phyloP scores from a whole-genome alignment of 148 eudicot genomes.

The Vaccinium darrowii region DNA sequence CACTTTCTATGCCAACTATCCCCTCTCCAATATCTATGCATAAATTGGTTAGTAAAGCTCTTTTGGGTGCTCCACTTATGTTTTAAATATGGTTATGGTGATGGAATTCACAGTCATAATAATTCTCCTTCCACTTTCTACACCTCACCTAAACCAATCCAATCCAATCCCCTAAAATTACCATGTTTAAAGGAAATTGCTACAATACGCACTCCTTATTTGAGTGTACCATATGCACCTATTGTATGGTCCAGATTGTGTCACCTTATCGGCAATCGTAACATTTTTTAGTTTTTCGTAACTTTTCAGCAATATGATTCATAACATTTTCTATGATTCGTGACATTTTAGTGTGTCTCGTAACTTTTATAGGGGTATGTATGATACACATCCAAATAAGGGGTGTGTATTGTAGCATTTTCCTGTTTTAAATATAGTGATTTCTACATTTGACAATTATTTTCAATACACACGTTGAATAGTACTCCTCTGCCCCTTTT shows the following conservation, averaged over 20 bases:
- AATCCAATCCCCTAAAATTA: neutral
- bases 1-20: conserved; percentile 16
- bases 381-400: no score
- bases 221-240: no score
- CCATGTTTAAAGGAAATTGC: no score
- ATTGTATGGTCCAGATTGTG: no score
- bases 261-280: no score
- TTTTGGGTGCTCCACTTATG: conserved; percentile 36
- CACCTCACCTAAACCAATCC: neutral
- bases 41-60: conserved; percentile 20
- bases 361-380: no score
- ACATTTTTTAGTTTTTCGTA: no score
- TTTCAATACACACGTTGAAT: neutral
- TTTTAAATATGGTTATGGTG: conserved; percentile 20
- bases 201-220: no score
- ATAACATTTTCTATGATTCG: no score
- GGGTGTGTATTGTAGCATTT: no score
- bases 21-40: neutral
- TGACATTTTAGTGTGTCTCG: no score
- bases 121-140: conserved; percentile 23
- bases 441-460: neutral
- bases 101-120: conserved; percentile 52
- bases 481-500: neutral
- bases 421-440: neutral
- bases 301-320: no score